Conservation (phyloP, 495 filamentous ascomycete species). For the Neurospora sp. region DNA sequence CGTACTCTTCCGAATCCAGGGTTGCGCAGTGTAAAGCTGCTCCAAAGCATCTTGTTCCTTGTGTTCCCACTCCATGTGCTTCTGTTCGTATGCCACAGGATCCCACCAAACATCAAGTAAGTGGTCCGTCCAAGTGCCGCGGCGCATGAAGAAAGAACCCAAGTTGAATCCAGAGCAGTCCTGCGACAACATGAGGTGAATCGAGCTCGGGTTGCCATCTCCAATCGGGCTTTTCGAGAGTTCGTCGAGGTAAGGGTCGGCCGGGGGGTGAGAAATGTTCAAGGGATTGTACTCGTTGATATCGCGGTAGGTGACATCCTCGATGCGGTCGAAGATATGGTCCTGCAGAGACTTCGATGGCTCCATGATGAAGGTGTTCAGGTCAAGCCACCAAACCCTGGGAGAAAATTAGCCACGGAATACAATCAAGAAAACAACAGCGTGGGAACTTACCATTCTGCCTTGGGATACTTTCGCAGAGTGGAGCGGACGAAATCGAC, state of each 20-base stretch:
- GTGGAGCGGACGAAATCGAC: constrained; percentile 88
- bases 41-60: constrained; percentile 96
- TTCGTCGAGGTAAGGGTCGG: constrained; percentile 62
- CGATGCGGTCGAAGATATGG: constrained; percentile 79
- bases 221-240: constrained; percentile 60
- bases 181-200: constrained; percentile 83
- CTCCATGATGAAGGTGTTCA: constrained; percentile 98
- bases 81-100: constrained; percentile 93
- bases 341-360: constrained; percentile 79
- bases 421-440: neutral
- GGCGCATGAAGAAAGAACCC: constrained; percentile 84
- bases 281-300: constrained; percentile 94
- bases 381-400: constrained; percentile 99
- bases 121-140: constrained; percentile 82
- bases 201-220: constrained; percentile 60
- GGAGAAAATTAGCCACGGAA: constrained; percentile 16
- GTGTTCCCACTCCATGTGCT: constrained; percentile 98
- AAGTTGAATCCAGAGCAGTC: constrained; percentile 96
- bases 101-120: constrained; percentile 98
- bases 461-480: constrained; percentile 87
- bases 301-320: constrained; percentile 75
- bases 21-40: constrained; percentile 81
- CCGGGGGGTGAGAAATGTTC: constrained; percentile 79
- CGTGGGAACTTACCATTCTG: constrained; percentile 70
- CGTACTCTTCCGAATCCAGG: constrained; percentile 83